Base-by-base conservation (phyloP, 2,329 filamentous ascomycete genomes). In the Penicillium glabrum region DNA sequence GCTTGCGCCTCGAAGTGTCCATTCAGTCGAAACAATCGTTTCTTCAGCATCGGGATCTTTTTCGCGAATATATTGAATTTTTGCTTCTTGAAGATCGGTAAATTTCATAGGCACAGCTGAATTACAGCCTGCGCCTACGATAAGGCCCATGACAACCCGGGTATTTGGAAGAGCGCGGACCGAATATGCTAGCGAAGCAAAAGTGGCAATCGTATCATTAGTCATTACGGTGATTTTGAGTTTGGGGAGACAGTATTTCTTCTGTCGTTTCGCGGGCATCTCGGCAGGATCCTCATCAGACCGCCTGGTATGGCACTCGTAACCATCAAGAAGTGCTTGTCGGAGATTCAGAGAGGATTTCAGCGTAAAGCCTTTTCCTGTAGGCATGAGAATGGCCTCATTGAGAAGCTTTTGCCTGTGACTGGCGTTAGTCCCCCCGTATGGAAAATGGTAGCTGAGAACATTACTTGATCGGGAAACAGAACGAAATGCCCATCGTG, bases 121-220 rank as follows among this genome's bases (percentile, higher is more conserved):
- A 61, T 93, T 93, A 67, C 86, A 87, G 5, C 89, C 89, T 0
- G 89, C 91, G 14, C 89, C 89, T 24, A 90, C 86, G 52, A 93
- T 91, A 11, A 92, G 77, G 1, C 88, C 88, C 87, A 92, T 91
- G 31, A 82, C 83, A 1, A 89, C 87, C 61, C 86, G 84, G 48
- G 83, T 86, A 53, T 82, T 81, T 0, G 76, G 73, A 2, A 80
- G 75, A 27, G 83, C 81, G 59, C 83, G 82, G 46, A 86, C 85
- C 50, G 85, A 84, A 70, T 90, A 91, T 29, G 89, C 85, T 62
- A 91, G 84, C 0, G 89, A 91, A n/a, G 89, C 84, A 37, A 92
- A 80, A 0, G 89, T 92, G 2, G 89, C 87, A 7, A 92, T 89
- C 0, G 89, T 86, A 66, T 93, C 89, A 68, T 93, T 93, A 43